These are phyloP conservation scores for Nemania diffusa DNA, from an alignment of 2,329 filamentous ascomycete species.

Conservation along the genomic window DNA sequence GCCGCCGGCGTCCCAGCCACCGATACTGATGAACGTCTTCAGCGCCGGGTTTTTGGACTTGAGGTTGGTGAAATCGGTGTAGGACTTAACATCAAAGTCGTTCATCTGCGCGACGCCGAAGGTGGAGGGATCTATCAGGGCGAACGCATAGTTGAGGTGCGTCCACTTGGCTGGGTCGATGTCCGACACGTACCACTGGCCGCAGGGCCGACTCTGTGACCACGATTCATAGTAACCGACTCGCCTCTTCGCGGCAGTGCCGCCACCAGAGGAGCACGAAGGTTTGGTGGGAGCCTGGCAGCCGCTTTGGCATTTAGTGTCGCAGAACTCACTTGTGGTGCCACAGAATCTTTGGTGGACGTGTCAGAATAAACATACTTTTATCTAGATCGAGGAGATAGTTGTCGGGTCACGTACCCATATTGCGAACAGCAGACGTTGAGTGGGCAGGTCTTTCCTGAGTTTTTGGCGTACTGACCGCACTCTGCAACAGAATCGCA, in stretches of 20 bases:
- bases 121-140: slow-evolving; percentile 44
- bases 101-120: slow-evolving; percentile 49
- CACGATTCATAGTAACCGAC: neutral
- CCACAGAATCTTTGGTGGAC: neutral
- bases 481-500: slow-evolving; percentile 52
- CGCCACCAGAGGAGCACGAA: too few species aligned
- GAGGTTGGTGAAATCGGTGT: neutral
- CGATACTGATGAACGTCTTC: slow-evolving; percentile 40
- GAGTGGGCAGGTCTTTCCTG: slow-evolving; percentile 31
- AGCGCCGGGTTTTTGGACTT: slow-evolving; percentile 18
- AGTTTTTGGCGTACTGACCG: slow-evolving; percentile 41
- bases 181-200: neutral
- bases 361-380: too few species aligned
- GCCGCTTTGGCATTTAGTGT: too few species aligned
- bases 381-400: too few species aligned
- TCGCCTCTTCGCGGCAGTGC: too few species aligned
- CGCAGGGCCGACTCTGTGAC: neutral
- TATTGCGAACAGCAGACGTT: neutral
- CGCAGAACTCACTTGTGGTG: slow-evolving; percentile 31
- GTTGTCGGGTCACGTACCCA: neutral
- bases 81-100: neutral
- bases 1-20: slow-evolving; percentile 39
- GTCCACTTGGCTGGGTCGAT: slow-evolving; percentile 50
- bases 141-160: slow-evolving; percentile 50
- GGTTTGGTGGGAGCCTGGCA: too few species aligned